These are phyloP conservation scores for Eutypella sp. DNA, from an alignment of 2,329 filamentous ascomycete species.

Conservation along the genomic window DNA sequence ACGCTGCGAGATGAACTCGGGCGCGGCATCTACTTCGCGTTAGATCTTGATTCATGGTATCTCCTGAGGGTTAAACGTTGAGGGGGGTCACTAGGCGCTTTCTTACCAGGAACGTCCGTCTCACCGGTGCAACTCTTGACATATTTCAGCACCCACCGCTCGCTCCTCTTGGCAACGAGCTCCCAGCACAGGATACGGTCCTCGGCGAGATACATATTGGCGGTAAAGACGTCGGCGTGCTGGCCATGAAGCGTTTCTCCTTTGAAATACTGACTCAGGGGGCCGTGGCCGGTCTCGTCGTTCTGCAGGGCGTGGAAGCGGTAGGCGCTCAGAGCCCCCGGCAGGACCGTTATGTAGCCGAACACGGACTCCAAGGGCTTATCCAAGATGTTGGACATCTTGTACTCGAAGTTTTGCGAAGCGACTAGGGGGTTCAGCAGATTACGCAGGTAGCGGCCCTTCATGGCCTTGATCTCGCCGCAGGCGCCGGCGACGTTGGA, in stretches of 20 bases:
- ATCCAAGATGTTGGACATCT: constrained; percentile 99
- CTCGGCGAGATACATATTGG: constrained; percentile 98
- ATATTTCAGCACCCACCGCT: constrained; percentile 97
- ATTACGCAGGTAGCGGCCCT: constrained; percentile 77
- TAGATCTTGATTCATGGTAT: constrained; percentile 11
- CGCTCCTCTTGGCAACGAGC: constrained; percentile 87
- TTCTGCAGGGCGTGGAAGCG: constrained; percentile 92
- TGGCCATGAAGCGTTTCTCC: constrained; percentile 89
- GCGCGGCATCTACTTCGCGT: constrained; percentile 66
- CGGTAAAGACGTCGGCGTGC: constrained; percentile 92
- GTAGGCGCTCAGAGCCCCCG: constrained; percentile 97
- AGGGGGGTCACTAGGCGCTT: neutral
- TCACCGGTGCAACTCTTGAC: constrained; percentile 95
- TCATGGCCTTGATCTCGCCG: constrained; percentile 98
- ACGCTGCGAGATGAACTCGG: constrained; percentile 95
- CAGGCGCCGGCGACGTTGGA: constrained; percentile 96
- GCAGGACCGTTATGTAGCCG: constrained; percentile 94
- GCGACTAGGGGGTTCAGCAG: constrained; percentile 91
- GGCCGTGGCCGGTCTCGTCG: constrained; percentile 89
- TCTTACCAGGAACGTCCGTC: constrained; percentile 90
- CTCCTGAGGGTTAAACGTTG: neutral
- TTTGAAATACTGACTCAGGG: constrained; percentile 92
- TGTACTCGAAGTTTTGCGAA: constrained; percentile 98
- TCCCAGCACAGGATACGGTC: constrained; percentile 97
- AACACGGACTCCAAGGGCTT: constrained; percentile 97